Evolutionary conservation across 2,329 filamentous ascomycete genomes (phyloP).

Genomic region (Xylaria sp.): DNA sequence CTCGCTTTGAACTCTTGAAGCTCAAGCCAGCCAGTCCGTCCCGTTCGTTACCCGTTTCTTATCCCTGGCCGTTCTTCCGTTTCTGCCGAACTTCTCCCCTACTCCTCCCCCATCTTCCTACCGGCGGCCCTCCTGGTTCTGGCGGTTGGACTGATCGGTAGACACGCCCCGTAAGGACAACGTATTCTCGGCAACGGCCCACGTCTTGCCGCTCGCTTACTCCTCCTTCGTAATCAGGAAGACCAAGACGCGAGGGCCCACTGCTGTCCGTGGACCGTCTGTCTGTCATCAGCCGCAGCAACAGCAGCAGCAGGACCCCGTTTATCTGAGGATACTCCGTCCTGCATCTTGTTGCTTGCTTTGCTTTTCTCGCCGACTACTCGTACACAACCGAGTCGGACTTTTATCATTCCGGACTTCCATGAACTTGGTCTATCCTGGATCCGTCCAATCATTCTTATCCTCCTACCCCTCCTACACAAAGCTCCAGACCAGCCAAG

Average conservation of each 20-base stretch:
- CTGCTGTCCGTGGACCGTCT: not conserved
- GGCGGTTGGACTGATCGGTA: not conserved
- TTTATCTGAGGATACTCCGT: not conserved
- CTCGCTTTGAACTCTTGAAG: not conserved
- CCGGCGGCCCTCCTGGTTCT: not conserved
- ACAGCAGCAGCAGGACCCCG: not conserved
- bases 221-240: not conserved
- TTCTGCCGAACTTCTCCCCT: not conserved
- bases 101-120: not conserved
- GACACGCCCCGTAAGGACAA: not conserved
- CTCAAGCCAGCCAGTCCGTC: not conserved
- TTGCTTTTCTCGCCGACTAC: too few relatives aligned
- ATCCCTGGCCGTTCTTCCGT: not conserved
- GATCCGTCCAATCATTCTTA: not conserved
- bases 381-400: too few relatives aligned
- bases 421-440: slow-evolving; percentile 5
- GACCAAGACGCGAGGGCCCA: slow-evolving; percentile 6
- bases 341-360: too few relatives aligned
- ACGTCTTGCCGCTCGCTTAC: slow-evolving; percentile 3
- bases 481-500: not conserved
- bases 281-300: too few relatives aligned
- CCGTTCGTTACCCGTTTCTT: too few relatives aligned
- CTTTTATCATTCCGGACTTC: not conserved
- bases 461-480: not conserved
- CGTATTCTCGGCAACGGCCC: slow-evolving; percentile 4